These are phyloP conservation scores for Candida andamanensis DNA, from an alignment of 805 yeast genomes.

Conservation along the genomic window DNA sequence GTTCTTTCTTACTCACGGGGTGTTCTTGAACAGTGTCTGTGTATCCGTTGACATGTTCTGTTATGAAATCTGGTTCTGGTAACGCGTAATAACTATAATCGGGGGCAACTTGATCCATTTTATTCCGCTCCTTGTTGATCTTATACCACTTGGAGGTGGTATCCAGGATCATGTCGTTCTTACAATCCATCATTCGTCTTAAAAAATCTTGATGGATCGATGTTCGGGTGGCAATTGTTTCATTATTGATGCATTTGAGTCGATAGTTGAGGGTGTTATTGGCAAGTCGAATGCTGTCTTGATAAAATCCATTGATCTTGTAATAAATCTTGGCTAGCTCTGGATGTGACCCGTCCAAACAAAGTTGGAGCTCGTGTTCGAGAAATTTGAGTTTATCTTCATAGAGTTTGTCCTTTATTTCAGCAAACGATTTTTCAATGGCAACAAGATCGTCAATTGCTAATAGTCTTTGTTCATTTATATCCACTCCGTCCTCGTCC, in stretches of 20 bases:
- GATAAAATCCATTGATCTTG: slow-evolving; percentile 68
- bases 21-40: neutral
- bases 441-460: slow-evolving; percentile 72
- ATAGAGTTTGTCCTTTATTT: slow-evolving; percentile 75
- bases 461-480: slow-evolving; percentile 44
- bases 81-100: slow-evolving; percentile 45
- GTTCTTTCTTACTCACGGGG: slow-evolving; percentile 25
- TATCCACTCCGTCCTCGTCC: slow-evolving; percentile 15
- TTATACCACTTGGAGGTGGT: slow-evolving; percentile 90
- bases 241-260: slow-evolving; percentile 70
- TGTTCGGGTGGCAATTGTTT: slow-evolving; percentile 74
- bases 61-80: slow-evolving; percentile 16
- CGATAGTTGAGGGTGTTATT: slow-evolving; percentile 49
- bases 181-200: slow-evolving; percentile 62
- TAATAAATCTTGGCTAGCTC: slow-evolving; percentile 70
- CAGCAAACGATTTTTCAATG: slow-evolving; percentile 84
- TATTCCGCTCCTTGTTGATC: slow-evolving; percentile 81
- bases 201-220: slow-evolving; percentile 79
- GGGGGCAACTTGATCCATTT: slow-evolving; percentile 62
- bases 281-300: slow-evolving; percentile 53
- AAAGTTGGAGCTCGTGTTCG: slow-evolving; percentile 80
- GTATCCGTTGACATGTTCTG: slow-evolving; percentile 3
- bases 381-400: slow-evolving; percentile 74
- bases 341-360: slow-evolving; percentile 88
- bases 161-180: slow-evolving; percentile 56